Percentiles rank a stretch among this genome's conserved stretches.
phyloP scores from a whole-genome alignment of 495 filamentous ascomycete species.

The Trichoderma erinaceum region DNA sequence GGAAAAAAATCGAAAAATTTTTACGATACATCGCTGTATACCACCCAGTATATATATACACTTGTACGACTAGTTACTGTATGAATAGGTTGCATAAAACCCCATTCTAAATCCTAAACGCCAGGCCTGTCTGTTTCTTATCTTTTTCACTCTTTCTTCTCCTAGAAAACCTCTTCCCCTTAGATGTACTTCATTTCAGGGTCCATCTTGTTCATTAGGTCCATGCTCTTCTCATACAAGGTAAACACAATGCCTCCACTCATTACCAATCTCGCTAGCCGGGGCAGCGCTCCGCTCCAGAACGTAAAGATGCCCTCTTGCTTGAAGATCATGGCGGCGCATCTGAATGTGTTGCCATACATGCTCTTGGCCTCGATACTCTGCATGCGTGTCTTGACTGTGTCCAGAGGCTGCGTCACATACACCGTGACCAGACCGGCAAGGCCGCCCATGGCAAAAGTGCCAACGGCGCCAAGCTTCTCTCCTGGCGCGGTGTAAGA shows the following conservation, averaged over 20 bases:
- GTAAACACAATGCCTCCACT: constrained; percentile 97
- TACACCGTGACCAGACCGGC: constrained; percentile 93
- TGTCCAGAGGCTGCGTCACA: constrained; percentile 86
- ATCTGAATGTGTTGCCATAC: constrained; percentile 86
- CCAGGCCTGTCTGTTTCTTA: constrained; percentile 9
- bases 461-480: constrained; percentile 82
- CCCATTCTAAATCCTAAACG: constrained; percentile 16
- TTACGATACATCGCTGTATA: constrained; percentile 8
- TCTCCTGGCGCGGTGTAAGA: constrained; percentile 90
- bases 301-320: constrained; percentile 87
- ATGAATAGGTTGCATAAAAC: background rate
- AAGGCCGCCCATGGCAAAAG: constrained; percentile 84
- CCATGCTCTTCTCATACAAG: constrained; percentile 99
- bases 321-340: constrained; percentile 74
- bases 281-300: constrained; percentile 87
- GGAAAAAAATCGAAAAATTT: background rate
- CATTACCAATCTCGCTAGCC: constrained; percentile 74
- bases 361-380: constrained; percentile 76
- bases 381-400: constrained; percentile 98
- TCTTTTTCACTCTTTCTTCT: background rate
- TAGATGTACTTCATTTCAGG: constrained; percentile 81
- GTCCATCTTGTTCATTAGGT: constrained; percentile 72
- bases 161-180: constrained; percentile 14
- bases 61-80: constrained; percentile 9
- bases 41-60: constrained; percentile 2